Base-by-base conservation (phyloP, 208 protist species). In the Leishmania mexicana region DNA sequence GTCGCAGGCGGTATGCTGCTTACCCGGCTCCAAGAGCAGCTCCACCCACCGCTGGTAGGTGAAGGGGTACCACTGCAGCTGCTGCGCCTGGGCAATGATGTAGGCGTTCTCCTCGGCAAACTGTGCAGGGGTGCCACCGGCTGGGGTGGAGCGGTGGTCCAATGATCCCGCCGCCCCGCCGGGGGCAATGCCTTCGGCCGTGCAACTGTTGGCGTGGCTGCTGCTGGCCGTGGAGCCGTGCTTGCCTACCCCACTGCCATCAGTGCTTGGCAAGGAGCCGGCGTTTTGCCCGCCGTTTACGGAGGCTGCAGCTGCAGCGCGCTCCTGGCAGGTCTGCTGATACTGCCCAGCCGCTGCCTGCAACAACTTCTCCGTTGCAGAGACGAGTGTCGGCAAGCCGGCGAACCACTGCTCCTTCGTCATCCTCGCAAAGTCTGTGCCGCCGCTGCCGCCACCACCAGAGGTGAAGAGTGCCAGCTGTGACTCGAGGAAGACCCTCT, bases 61-160 rank as follows among this genome's bases (percentile, higher is more conserved):
- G 75, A 97, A 97, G 19, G 93, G 92, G 49, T 84, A 81, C 88
- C 87, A 88, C 76, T 86, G 87, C 74, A 93, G 85, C 80, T 89
- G 85, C 78, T 83, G 75, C 67, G 95, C 88, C 86, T 97, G 91
- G 17, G 90, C 88, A 11, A 96, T 1, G 13, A 97, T 81, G 77
- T 97, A 97, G n/a, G 73, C 77, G 80, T 92, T 96, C 77, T 97
- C 93, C 85, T 96, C 89, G 35, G 54, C 75, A 76, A 97, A 97
- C 77, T 89, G 81, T 68, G 85, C 85, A 1, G 81, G 78, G 24
- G 88, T 90, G 68, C 88, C 86, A 47, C 83, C 88, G 17, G 88
- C 80, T 28, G 83, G 83, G 17, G 83, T 76, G 6, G 83, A 58
- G 1, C 73, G 85, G 7, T 54, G 40, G 40, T 42, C 60, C 5